Evolutionary conservation across 148 eudicot species (phyloP).

Genomic region (Vaccinium vitisidaea): DNA sequence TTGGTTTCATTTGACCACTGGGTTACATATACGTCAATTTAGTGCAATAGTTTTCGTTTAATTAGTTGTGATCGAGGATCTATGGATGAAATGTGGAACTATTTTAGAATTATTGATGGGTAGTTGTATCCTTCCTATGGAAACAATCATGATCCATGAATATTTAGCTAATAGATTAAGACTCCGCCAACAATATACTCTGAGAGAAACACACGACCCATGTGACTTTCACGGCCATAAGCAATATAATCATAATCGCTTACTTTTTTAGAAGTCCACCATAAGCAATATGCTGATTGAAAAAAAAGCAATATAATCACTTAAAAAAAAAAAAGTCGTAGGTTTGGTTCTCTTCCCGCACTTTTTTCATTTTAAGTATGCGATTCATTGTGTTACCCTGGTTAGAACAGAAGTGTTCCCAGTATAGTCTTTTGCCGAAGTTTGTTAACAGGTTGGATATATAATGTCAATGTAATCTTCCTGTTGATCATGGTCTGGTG

Average conservation of each 20-base stretch:
- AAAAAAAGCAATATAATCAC: neutral
- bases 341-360: neutral
- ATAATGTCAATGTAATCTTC: neutral
- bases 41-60: neutral
- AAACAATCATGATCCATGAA: neutral
- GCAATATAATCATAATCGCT: neutral
- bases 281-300: neutral
- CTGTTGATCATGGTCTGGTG: neutral
- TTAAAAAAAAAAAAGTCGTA: neutral
- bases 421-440: neutral
- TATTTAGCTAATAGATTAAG: neutral
- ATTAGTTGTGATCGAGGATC: neutral
- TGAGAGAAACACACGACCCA: neutral
- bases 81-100: neutral
- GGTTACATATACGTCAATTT: neutral
- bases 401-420: neutral
- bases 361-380: neutral
- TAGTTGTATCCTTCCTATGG: neutral
- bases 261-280: neutral
- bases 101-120: neutral
- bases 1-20: slow-evolving; percentile 12
- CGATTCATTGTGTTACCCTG: neutral
- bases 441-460: neutral
- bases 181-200: neutral
- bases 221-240: neutral